Conservation (phyloP, 2,329 filamentous ascomycete genomes). For the Alternaria sp. region DNA sequence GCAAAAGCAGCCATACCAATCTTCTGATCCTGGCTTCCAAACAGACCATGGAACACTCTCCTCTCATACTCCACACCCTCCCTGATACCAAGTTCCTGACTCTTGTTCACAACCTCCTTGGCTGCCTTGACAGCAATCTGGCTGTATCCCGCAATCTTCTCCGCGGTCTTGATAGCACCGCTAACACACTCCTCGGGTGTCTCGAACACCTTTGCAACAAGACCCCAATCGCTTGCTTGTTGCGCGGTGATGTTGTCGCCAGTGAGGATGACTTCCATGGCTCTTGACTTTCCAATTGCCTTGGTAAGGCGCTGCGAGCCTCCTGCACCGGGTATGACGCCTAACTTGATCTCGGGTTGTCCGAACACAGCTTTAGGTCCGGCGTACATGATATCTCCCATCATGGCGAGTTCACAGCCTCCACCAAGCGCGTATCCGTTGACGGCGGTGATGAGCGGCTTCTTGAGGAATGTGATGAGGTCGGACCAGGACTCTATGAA, state of each 20-base stretch:
- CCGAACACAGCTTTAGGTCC: slow-evolving; percentile 87
- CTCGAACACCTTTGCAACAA: slow-evolving; percentile 82
- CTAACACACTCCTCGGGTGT: slow-evolving; percentile 82
- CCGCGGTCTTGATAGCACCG: slow-evolving; percentile 80
- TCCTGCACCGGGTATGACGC: slow-evolving; percentile 88
- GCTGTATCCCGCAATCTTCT: slow-evolving; percentile 86
- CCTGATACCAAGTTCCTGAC: slow-evolving; percentile 83
- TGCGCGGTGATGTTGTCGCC: slow-evolving; percentile 76
- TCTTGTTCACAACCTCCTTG: slow-evolving; percentile 99
- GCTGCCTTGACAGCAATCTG: slow-evolving; percentile 85
- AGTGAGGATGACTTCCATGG: slow-evolving; percentile 57
- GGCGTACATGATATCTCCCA: slow-evolving; percentile 95
- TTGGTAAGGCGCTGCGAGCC: slow-evolving; percentile 87
- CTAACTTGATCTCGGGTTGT: slow-evolving; percentile 96
- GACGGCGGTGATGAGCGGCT: slow-evolving; percentile 91
- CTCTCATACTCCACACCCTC: slow-evolving; percentile 96
- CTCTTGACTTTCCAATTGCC: slow-evolving; percentile 58
- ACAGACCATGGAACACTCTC: slow-evolving; percentile 88
- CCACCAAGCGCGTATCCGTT: slow-evolving; percentile 94
- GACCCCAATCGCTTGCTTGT: slow-evolving; percentile 88
- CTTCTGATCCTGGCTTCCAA: slow-evolving; percentile 96
- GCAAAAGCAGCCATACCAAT: slow-evolving; percentile 94
- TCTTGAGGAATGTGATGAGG: slow-evolving; percentile 83
- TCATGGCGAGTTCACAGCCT: slow-evolving; percentile 95
- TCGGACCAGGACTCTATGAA: slow-evolving; percentile 97